A percentile compares a stretch with the other conserved stretches of the same genome.
Evolutionary conservation across 805 yeast genomes (phyloP).

Genomic region (Saccharomyces jurei): DNA sequence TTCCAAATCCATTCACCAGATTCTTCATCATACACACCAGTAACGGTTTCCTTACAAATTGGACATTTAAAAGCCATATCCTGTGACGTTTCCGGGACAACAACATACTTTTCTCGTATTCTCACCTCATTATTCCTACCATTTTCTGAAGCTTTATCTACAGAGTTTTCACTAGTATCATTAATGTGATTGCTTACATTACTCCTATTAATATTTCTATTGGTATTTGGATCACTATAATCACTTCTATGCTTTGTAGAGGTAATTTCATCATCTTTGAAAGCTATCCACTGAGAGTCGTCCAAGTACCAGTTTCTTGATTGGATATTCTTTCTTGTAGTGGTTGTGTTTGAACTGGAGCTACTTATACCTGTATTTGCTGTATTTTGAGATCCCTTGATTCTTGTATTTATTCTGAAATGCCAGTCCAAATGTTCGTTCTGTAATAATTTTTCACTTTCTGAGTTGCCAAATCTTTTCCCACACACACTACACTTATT

Average conservation of each 20-base stretch:
- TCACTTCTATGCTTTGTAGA: constrained; percentile 27
- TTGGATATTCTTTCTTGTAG: constrained; percentile 40
- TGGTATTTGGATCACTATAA: constrained; percentile 9
- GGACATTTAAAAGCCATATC: constrained; percentile 57
- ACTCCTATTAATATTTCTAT: constrained; percentile 1
- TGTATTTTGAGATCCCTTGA: constrained; percentile 36
- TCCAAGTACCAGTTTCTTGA: constrained; percentile 78
- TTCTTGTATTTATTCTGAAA: constrained; percentile 77
- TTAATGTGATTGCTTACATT: neutral
- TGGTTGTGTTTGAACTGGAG: constrained; percentile 2
- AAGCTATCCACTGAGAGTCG: constrained; percentile 62
- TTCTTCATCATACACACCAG: constrained; percentile 63
- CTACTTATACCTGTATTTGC: constrained; percentile 9
- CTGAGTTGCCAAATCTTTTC: constrained; percentile 62
- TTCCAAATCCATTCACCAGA: constrained; percentile 79
- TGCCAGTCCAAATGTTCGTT: constrained; percentile 91
- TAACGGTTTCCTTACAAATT: constrained; percentile 58
- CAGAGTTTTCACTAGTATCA: neutral
- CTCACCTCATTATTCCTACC: constrained; percentile 22
- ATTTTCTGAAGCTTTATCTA: constrained; percentile 7
- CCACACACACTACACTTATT: constrained; percentile 88
- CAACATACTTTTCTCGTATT: constrained; percentile 43
- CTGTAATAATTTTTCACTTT: constrained; percentile 43
- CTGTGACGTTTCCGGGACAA: constrained; percentile 55
- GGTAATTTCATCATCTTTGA: constrained; percentile 58